Percentiles rank a stretch among this genome's conserved stretches.
phyloP scores from a whole-genome alignment of 352 stramenopile genomes.

The Globisporangium irregulare region DNA sequence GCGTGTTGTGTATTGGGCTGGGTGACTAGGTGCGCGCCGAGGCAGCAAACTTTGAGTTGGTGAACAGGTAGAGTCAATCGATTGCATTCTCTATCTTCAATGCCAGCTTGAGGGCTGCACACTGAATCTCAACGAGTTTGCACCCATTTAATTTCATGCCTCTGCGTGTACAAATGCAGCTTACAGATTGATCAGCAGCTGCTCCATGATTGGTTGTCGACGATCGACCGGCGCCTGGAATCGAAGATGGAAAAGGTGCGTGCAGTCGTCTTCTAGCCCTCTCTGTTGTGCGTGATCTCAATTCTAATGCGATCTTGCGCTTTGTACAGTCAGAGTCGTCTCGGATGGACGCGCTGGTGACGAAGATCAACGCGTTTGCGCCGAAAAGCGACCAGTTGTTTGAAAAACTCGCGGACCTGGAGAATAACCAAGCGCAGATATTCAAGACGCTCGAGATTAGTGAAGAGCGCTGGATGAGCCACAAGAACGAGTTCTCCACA shows the following conservation, averaged over 20 bases:
- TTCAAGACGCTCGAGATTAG: background rate
- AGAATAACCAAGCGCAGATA: slow-evolving; percentile 12
- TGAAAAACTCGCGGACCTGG: slow-evolving; percentile 21
- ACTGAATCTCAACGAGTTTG: background rate
- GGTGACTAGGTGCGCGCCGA: slow-evolving; percentile 24
- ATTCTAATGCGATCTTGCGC: background rate
- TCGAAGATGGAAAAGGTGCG: slow-evolving; percentile 68
- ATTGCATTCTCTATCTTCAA: background rate
- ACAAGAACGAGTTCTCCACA: background rate
- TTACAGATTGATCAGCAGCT: slow-evolving; percentile 47
- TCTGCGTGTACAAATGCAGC: slow-evolving; percentile 12
- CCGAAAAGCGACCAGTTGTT: slow-evolving; percentile 35
- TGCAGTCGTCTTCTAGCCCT: background rate
- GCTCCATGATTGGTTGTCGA: slow-evolving; percentile 41
- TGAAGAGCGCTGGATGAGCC: background rate
- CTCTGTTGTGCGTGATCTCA: background rate
- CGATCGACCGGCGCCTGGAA: slow-evolving; percentile 38
- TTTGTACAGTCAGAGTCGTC: slow-evolving; percentile 37
- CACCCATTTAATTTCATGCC: background rate
- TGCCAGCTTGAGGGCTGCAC: background rate
- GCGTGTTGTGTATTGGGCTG: background rate
- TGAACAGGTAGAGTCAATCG: slow-evolving; percentile 18
- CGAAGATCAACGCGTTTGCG: slow-evolving; percentile 55
- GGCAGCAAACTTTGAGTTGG: slow-evolving; percentile 30
- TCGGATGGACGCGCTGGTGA: slow-evolving; percentile 42